Percentiles rank a stretch among this genome's conserved stretches.
Evolutionary conservation across 2,329 filamentous ascomycete species (phyloP).

Genomic region (Tolypocladium tundrense): DNA sequence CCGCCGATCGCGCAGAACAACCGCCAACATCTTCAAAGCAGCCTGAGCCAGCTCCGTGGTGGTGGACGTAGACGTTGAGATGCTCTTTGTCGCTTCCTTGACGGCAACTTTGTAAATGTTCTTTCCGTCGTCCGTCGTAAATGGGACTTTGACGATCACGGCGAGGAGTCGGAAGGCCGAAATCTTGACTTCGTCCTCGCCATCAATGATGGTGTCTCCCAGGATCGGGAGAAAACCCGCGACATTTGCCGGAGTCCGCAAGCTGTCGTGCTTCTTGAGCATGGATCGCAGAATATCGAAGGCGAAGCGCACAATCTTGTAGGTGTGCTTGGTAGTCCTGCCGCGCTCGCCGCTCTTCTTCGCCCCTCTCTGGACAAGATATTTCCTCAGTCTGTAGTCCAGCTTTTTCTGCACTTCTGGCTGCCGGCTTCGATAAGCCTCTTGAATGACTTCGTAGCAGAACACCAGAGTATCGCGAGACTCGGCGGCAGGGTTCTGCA

Average conservation of each 20-base stretch:
- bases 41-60: conserved; percentile 79
- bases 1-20: conserved; percentile 71
- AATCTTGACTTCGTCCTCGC: conserved; percentile 87
- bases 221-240: conserved; percentile 80
- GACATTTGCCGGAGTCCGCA: conserved; percentile 72
- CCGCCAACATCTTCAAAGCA: conserved; percentile 77
- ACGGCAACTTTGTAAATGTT: conserved; percentile 66
- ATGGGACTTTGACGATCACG: conserved; percentile 74
- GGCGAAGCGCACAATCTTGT: conserved; percentile 82
- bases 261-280: conserved; percentile 73
- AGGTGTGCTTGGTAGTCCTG: conserved; percentile 65
- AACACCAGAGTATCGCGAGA: conserved; percentile 82
- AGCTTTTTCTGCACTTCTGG: conserved; percentile 41
- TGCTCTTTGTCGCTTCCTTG: conserved; percentile 72
- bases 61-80: conserved; percentile 68
- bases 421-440: conserved; percentile 61
- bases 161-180: conserved; percentile 78
- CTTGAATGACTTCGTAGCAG: conserved; percentile 87
- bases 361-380: conserved; percentile 69
- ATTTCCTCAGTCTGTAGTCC: conserved; percentile 57
- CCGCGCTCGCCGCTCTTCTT: conserved; percentile 65
- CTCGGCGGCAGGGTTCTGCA: conserved; percentile 70
- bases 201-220: conserved; percentile 73
- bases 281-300: conserved; percentile 78
- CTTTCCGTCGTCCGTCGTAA: conserved; percentile 58